Conservation (phyloP, 352 stramenopile genomes). For the Detonula confervacea region DNA sequence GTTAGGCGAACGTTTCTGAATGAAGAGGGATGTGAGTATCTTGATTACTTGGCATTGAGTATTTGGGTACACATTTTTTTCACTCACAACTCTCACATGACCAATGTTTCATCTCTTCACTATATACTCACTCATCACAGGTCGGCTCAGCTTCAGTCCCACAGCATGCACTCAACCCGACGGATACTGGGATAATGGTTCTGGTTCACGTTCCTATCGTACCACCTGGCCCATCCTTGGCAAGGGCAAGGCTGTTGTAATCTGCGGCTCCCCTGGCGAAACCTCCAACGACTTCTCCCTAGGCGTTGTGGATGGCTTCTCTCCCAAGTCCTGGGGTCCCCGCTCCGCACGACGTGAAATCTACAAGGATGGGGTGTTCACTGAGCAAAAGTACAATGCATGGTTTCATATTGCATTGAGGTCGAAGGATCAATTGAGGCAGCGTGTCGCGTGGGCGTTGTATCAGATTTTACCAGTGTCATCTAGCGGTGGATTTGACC, state of each 20-base stretch:
- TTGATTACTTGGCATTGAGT: neutral
- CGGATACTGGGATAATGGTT: neutral
- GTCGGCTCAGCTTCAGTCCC: constrained; percentile 1
- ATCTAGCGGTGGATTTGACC: neutral
- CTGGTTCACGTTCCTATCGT: neutral
- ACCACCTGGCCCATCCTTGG: neutral
- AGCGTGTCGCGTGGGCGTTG: constrained; percentile 54
- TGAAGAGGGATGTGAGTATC: constrained; percentile 18
- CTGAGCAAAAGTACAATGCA: neutral
- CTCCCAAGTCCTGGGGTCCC: neutral
- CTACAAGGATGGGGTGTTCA: neutral
- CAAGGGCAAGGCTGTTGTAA: constrained; percentile 19
- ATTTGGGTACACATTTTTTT: neutral
- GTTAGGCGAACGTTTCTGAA: constrained; percentile 2
- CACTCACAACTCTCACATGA: neutral
- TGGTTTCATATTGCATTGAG: constrained; percentile 27
- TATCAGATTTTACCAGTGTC: constrained; percentile 41
- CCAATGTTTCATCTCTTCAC: neutral
- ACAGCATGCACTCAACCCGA: neutral
- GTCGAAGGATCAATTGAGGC: constrained; percentile 56
- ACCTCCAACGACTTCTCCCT: constrained; percentile 19
- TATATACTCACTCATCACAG: neutral
- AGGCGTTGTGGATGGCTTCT: neutral
- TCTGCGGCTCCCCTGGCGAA: constrained; percentile 40
- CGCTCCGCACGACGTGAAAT: neutral